Conservation (phyloP, 2,329 filamentous ascomycete species). For the Tolypocladium endophyticum region DNA sequence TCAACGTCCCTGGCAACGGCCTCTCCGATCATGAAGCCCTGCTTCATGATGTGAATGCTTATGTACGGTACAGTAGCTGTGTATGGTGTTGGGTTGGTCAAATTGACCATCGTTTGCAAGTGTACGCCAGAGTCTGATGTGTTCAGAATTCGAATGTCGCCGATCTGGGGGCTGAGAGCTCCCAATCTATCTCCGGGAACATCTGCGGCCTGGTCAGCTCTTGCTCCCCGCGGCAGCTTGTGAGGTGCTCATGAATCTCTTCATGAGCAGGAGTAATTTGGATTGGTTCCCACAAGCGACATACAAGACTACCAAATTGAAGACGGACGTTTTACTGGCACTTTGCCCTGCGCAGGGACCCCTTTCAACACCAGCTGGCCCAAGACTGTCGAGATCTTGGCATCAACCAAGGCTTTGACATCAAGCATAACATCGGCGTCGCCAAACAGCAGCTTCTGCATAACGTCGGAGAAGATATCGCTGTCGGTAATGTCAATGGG, state of each 20-base stretch:
- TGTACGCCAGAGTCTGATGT: conserved; percentile 63
- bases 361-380: conserved; percentile 72
- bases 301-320: conserved; percentile 17
- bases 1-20: conserved; percentile 54
- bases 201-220: conserved; percentile 36
- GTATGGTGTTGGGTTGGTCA: conserved; percentile 87
- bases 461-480: conserved; percentile 66
- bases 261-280: background rate
- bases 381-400: conserved; percentile 70
- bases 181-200: conserved; percentile 42
- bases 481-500: conserved; percentile 76
- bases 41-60: conserved; percentile 65
- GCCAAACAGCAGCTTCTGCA: conserved; percentile 73
- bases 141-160: conserved; percentile 59
- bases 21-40: conserved; percentile 65
- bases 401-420: conserved; percentile 72
- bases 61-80: conserved; percentile 71
- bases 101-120: conserved; percentile 62
- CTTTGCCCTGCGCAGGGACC: conserved; percentile 74
- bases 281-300: conserved; percentile 2
- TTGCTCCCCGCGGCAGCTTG: conserved; percentile 4
- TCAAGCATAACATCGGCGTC: conserved; percentile 57
- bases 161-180: conserved; percentile 50
- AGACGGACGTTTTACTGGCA: conserved; percentile 90
- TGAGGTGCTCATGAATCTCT: conserved; percentile 7